Percentiles rank a stretch among this genome's conserved stretches.
Evolutionary conservation across 2,329 filamentous ascomycete species (phyloP).

Genomic region (Aaosphaeria arxii): DNA sequence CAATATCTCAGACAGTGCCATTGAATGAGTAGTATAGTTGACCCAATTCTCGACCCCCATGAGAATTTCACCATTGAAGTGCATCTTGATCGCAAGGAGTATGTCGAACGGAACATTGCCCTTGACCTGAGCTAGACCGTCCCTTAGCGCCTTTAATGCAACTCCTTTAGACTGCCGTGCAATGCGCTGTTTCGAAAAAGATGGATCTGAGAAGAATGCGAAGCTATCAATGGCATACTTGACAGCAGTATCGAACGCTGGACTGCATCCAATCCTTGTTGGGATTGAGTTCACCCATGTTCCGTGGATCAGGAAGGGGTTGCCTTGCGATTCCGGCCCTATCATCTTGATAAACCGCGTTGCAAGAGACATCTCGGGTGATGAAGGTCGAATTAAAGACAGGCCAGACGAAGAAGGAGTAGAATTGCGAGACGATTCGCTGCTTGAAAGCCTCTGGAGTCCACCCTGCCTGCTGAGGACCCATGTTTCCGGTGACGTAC

Average conservation of each 20-base stretch:
- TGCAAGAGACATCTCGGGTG: slow-evolving; percentile 2
- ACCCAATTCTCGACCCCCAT: neutral
- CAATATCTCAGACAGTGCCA: slow-evolving; percentile 24
- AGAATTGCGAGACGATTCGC: neutral
- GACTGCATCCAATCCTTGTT: slow-evolving; percentile 2
- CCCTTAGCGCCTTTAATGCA: slow-evolving; percentile 4
- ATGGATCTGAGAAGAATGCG: neutral
- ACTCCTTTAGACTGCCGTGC: slow-evolving; percentile 1
- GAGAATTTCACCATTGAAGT: slow-evolving; percentile 6
- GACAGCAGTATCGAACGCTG: slow-evolving; percentile 4
- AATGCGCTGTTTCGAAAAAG: neutral
- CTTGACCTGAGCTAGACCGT: neutral
- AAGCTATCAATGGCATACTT: slow-evolving; percentile 7
- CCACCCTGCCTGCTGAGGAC: neutral
- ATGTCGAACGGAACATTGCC: slow-evolving; percentile 1
- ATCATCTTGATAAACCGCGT: slow-evolving; percentile 5
- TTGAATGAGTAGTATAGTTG: slow-evolving; percentile 23
- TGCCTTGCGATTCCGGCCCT: slow-evolving; percentile 1
- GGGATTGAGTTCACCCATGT: slow-evolving; percentile 6
- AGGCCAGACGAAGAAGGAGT: too few species aligned
- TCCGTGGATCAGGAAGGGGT: slow-evolving; percentile 3
- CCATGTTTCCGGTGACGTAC: neutral
- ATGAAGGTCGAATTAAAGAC: neutral
- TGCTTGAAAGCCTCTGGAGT: neutral
- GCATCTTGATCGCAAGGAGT: slow-evolving; percentile 5